Evolutionary conservation across 768 basidiomycete species (phyloP).

Genomic region (Termitomyces sp.): DNA sequence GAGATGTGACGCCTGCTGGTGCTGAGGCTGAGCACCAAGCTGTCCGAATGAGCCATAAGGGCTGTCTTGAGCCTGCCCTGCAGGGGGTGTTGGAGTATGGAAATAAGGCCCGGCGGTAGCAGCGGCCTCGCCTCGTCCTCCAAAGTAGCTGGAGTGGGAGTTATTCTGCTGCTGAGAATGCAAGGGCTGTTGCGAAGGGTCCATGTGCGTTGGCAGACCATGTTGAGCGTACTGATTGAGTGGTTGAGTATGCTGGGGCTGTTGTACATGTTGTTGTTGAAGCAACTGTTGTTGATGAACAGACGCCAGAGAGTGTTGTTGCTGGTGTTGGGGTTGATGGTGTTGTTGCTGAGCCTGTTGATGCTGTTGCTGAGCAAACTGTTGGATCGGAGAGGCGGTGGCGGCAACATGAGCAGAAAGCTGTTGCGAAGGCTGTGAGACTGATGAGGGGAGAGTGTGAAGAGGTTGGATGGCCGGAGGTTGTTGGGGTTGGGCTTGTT

Average conservation of each 20-base stretch:
- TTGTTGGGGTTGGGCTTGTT: constrained; percentile 35
- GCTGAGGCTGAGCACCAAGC: constrained; percentile 50
- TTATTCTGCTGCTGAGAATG: constrained; percentile 40
- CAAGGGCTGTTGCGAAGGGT: constrained; percentile 47
- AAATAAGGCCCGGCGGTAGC: constrained; percentile 53
- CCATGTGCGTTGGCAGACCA: constrained; percentile 62
- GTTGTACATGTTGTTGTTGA: constrained; percentile 3
- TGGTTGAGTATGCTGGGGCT: constrained; percentile 26
- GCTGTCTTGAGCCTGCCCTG: constrained; percentile 56
- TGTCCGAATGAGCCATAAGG: constrained; percentile 70
- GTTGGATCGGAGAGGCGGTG: constrained; percentile 37
- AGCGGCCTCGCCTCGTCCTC: constrained; percentile 51
- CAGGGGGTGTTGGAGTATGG: constrained; percentile 76
- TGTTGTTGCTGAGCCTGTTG: constrained; percentile 30
- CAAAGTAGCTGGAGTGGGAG: constrained; percentile 61
- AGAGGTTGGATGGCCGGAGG: constrained; percentile 15
- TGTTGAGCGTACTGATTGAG: constrained; percentile 62
- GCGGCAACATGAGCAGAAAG: constrained; percentile 23
- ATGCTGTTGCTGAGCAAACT: constrained; percentile 37
- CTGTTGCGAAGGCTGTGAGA: constrained; percentile 33
- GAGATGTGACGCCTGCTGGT: constrained; percentile 56
- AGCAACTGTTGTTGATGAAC: constrained; percentile 5
- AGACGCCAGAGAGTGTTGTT: constrained; percentile 16
- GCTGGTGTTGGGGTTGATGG: constrained; percentile 34
- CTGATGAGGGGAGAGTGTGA: constrained; percentile 22